Conservation (phyloP, 2,329 filamentous ascomycete genomes). For the Exophiala sp. region DNA sequence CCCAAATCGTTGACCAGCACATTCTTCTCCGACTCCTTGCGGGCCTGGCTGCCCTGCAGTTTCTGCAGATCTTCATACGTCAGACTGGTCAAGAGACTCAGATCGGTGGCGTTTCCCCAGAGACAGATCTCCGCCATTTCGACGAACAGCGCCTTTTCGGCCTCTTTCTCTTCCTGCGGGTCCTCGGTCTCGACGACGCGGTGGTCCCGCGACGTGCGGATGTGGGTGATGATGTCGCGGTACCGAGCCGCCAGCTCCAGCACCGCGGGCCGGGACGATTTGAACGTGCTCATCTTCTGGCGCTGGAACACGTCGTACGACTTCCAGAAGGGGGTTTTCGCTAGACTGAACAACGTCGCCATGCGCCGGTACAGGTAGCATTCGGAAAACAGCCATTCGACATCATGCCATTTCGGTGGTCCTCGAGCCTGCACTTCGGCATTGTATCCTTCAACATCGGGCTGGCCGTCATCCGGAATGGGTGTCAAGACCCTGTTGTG, state of each 20-base stretch:
- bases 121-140: constrained; percentile 35
- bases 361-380: constrained; percentile 89
- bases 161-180: constrained; percentile 43
- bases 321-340: constrained; percentile 74
- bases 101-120: constrained; percentile 35
- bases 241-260: constrained; percentile 29
- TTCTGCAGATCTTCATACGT: constrained; percentile 80
- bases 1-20: constrained; percentile 83
- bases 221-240: constrained; percentile 27
- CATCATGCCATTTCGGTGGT: constrained; percentile 61
- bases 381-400: constrained; percentile 84
- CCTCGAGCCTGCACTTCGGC: constrained; percentile 65
- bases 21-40: constrained; percentile 83
- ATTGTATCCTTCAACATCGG: constrained; percentile 78
- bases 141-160: constrained; percentile 31
- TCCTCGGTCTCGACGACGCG: constrained; percentile 40
- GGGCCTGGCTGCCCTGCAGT: constrained; percentile 79
- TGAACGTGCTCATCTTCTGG: constrained; percentile 31
- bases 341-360: constrained; percentile 62
- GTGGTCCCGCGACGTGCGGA: constrained; percentile 27
- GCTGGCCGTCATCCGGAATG: constrained; percentile 61
- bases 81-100: constrained; percentile 31
- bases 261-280: constrained; percentile 29
- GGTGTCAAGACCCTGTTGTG: constrained; percentile 68
- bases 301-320: constrained; percentile 49